Evolutionary conservation across 1,139 yeast genomes (phyloP), one percentile per base, ranked within the genome.

Genomic region (Zygosaccharomyces sapae): DNA sequence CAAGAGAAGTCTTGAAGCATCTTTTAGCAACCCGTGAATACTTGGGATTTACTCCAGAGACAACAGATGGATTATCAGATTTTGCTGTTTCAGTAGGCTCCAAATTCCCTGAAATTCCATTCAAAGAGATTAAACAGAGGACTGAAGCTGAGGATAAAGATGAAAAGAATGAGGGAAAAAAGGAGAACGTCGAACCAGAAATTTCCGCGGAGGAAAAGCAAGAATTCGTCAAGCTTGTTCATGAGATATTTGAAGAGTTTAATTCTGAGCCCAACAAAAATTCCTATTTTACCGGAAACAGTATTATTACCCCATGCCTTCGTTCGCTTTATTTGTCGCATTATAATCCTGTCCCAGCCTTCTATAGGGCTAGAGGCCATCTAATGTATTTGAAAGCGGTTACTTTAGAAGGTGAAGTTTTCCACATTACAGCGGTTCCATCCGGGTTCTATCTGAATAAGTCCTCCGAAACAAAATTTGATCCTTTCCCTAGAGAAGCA

Each of bases 321-420:
- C 75, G 78, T 41, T 72, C 75, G 8, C 72, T 89, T 51, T 76
- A 74, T 46, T 65, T 88, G 43, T 86, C 96, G 10, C 80, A 80
- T 49, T 90, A 96, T 94, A 83, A 87, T 53, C 94, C 95, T 9
- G 88, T 84, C 16, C 89, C 95, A 12, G 71, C 75, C 41, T 66
- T 70, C 24, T 67, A 67, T 54, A 82, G 77, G 62, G 54, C 75
- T 27, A 78, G 75, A 62, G 98, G 97, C 24, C 96, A 90, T 62
- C 73, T 90, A 59, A 72, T 85, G 50, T 92, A 92, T 66, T 72
- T 92, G 58, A 79, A 79, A 47, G 74, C 80, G 42, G 83, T 79
- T 59, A 86, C 97, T 35, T 72, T 86, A 55, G 97, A 92, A 67
- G 85, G 85, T 56, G 95, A 87, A 62, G 76, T 78, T 19, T 77